Percentiles rank a stretch among this genome's conserved stretches.
Conservation (phyloP, 2,329 filamentous ascomycete genomes). For the Sordariomycetes sp. region DNA sequence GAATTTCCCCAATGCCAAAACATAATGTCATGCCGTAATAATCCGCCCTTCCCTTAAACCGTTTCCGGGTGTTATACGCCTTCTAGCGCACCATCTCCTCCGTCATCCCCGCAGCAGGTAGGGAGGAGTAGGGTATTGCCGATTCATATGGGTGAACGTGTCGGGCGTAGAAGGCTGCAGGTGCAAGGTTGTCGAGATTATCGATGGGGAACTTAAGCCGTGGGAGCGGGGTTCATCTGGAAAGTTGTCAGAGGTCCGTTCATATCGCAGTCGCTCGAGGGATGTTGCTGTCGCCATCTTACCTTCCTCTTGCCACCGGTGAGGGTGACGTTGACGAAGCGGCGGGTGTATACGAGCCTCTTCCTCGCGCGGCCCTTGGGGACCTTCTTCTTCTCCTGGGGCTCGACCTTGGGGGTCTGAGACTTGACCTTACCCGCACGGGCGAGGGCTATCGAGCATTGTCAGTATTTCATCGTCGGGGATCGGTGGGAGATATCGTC, state of each 20-base stretch:
- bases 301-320: slow-evolving; percentile 99
- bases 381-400: slow-evolving; percentile 90
- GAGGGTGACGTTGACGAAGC: slow-evolving; percentile 96
- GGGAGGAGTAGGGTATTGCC: not conserved
- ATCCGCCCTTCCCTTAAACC: not conserved
- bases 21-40: not conserved
- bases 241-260: slow-evolving; percentile 9
- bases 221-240: slow-evolving; percentile 32
- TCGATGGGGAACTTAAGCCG: slow-evolving; percentile 18
- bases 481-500: slow-evolving; percentile 13
- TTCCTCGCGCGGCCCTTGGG: slow-evolving; percentile 98
- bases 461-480: slow-evolving; percentile 1
- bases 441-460: slow-evolving; percentile 53
- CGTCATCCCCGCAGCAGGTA: not conserved
- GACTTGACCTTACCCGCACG: slow-evolving; percentile 96
- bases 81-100: not conserved
- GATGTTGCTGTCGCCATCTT: not conserved
- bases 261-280: not conserved
- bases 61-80: not conserved
- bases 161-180: not conserved
- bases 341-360: slow-evolving; percentile 90
- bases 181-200: slow-evolving; percentile 6
- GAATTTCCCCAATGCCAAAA: not conserved
- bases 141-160: not conserved
- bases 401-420: slow-evolving; percentile 85